Evolutionary conservation across 148 eudicot genomes (phyloP).

Genomic region (Diospyros kaki): DNA sequence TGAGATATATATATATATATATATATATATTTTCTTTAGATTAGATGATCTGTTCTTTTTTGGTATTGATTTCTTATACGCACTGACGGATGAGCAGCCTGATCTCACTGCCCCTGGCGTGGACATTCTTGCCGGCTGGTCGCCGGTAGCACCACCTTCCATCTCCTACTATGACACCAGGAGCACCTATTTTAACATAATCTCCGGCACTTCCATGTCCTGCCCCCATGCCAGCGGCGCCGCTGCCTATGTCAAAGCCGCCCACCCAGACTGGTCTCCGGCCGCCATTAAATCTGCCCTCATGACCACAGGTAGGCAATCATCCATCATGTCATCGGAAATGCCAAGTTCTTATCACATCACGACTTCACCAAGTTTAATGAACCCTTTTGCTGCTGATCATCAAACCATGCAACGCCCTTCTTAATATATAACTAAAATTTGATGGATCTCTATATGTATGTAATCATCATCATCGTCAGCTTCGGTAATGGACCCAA

Average conservation of each 20-base stretch:
- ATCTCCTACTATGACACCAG: neutral
- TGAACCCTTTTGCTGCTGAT: neutral
- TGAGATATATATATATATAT: neutral
- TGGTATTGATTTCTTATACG: neutral
- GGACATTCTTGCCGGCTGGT: constrained; percentile 9
- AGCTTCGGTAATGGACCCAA: constrained; percentile 1
- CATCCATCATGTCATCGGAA: too few species aligned
- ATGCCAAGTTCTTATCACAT: too few species aligned
- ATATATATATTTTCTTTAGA: too few species aligned
- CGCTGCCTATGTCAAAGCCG: constrained; percentile 13
- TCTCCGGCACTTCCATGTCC: constrained; percentile 20
- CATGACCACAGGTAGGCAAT: constrained; percentile 11
- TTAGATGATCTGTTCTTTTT: neutral
- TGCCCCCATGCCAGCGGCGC: constrained; percentile 17
- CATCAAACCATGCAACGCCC: neutral
- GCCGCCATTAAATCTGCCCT: constrained; percentile 18
- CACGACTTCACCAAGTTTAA: too few species aligned
- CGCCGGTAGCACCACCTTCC: neutral
- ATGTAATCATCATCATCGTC: neutral
- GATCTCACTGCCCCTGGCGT: constrained; percentile 9
- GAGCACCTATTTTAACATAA: constrained; percentile 11
- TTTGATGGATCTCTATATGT: neutral
- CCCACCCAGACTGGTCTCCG: constrained; percentile 16
- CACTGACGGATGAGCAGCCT: constrained; percentile 4
- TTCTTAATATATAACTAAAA: too few species aligned